Percentiles rank a stretch among this genome's conserved stretches.
Evolutionary conservation across 2,329 filamentous ascomycete species (phyloP).

Genomic region (Camillea tinctor): DNA sequence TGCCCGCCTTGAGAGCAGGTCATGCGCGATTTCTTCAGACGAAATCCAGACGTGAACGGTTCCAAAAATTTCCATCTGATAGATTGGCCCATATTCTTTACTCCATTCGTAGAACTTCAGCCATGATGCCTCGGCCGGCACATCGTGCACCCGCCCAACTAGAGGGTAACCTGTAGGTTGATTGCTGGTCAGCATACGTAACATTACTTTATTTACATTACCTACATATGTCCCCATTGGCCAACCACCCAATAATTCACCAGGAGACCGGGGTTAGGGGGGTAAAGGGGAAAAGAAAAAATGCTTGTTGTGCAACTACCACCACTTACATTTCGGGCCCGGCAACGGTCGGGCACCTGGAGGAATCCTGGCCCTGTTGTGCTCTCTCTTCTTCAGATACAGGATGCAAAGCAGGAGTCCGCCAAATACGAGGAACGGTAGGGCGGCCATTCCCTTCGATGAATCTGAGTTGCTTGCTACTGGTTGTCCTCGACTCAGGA

Average conservation of each 20-base stretch:
- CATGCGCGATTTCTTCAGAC: slow-evolving; percentile 43
- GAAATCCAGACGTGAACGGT: slow-evolving; percentile 48
- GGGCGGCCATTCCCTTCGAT: slow-evolving; percentile 19
- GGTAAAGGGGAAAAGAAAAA: background rate
- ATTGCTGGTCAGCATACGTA: slow-evolving; percentile 8
- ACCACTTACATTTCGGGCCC: slow-evolving; percentile 29
- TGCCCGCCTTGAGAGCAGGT: slow-evolving; percentile 42
- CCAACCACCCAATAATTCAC: no score
- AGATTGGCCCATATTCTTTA: slow-evolving; percentile 46
- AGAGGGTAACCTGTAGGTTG: slow-evolving; percentile 37
- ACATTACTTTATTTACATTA: background rate
- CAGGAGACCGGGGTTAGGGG: no score
- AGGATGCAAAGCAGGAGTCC: slow-evolving; percentile 17
- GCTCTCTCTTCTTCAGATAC: slow-evolving; percentile 13
- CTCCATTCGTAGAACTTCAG: slow-evolving; percentile 49
- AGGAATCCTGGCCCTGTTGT: slow-evolving; percentile 22
- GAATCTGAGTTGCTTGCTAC: background rate
- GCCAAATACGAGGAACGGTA: slow-evolving; percentile 17
- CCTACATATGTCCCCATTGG: no score
- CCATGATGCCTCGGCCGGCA: slow-evolving; percentile 42
- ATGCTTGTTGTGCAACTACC: background rate
- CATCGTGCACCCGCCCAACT: slow-evolving; percentile 45
- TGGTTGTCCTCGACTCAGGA: background rate
- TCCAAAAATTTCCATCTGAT: slow-evolving; percentile 46
- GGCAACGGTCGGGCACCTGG: slow-evolving; percentile 25